Percentiles rank a stretch among this genome's conserved stretches.
These are phyloP conservation scores for Hyaloscypha variabilis DNA, from an alignment of 495 filamentous ascomycete genomes.

Conservation along the genomic window DNA sequence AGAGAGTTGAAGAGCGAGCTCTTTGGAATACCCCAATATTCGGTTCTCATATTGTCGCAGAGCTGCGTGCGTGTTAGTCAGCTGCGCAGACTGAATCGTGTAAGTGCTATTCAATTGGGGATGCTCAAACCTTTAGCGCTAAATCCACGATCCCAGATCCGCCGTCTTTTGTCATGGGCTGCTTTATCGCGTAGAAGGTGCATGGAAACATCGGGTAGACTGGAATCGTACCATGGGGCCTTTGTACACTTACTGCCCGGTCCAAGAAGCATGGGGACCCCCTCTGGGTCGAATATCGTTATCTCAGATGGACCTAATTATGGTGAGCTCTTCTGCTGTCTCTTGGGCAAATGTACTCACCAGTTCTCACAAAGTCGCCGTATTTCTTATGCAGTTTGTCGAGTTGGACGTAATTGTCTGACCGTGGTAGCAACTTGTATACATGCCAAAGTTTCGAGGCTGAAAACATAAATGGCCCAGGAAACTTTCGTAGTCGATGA, in stretches of 20 bases:
- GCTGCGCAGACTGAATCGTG: too few relatives aligned
- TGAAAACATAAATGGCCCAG: slow-evolving; percentile 42
- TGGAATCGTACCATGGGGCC: slow-evolving; percentile 44
- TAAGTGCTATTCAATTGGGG: too few relatives aligned
- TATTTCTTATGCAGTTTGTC: slow-evolving; percentile 40
- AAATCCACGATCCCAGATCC: slow-evolving; percentile 46
- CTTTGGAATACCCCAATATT: neutral
- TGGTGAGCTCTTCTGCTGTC: too few relatives aligned
- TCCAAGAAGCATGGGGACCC: slow-evolving; percentile 38
- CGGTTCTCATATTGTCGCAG: slow-evolving; percentile 1
- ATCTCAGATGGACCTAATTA: slow-evolving; percentile 38
- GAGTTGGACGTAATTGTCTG: slow-evolving; percentile 40
- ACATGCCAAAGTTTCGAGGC: slow-evolving; percentile 48
- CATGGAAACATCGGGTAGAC: slow-evolving; percentile 37
- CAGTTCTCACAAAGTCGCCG: slow-evolving; percentile 39
- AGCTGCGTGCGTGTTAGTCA: neutral
- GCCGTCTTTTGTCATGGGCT: slow-evolving; percentile 40
- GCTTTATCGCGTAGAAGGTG: slow-evolving; percentile 39
- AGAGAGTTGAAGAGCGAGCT: slow-evolving; percentile 22
- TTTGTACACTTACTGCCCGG: slow-evolving; percentile 38
- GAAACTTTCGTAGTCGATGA: slow-evolving; percentile 47
- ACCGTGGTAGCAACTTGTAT: slow-evolving; percentile 26
- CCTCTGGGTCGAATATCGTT: slow-evolving; percentile 43
- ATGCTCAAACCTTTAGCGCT: slow-evolving; percentile 36
- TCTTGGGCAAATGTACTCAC: neutral